phyloP scores from a whole-genome alignment of 2,329 filamentous ascomycete species.

The Metarhizium sp. region DNA sequence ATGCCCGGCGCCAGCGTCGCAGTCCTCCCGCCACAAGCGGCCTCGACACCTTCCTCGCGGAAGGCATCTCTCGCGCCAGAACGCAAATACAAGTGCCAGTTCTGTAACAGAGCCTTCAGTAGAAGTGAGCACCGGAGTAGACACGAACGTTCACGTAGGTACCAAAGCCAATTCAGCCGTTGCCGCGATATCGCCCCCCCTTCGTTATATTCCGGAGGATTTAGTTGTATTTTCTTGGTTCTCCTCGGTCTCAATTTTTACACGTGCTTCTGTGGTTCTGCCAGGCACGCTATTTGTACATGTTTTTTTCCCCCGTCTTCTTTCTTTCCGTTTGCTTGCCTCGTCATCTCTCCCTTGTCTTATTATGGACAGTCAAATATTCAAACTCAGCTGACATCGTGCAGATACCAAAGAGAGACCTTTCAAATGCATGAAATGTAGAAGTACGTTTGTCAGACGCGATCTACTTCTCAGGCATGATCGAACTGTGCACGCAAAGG shows the following conservation, averaged over 20 bases:
- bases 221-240: background rate
- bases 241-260: background rate
- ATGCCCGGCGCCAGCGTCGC: conserved; percentile 67
- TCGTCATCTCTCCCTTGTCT: background rate
- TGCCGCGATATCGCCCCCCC: background rate
- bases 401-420: conserved; percentile 96
- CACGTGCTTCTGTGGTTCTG: no score
- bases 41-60: conserved; percentile 62
- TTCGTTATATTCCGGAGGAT: background rate
- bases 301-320: no score
- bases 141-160: conserved; percentile 97
- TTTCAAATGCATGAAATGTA: conserved; percentile 97
- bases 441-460: conserved; percentile 95
- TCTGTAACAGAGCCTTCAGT: conserved; percentile 95
- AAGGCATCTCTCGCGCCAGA: conserved; percentile 74
- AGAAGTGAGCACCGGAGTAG: conserved; percentile 93
- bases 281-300: no score
- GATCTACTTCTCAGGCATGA: conserved; percentile 95
- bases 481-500: conserved; percentile 96
- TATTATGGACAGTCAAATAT: background rate
- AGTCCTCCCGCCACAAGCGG: conserved; percentile 51
- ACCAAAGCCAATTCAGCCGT: background rate
- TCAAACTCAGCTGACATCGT: conserved; percentile 1
- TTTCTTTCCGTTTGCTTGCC: no score
- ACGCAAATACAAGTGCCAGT: conserved; percentile 99